Conservation (phyloP, 2,329 filamentous ascomycete genomes). For the Clonostachys rhizophaga region DNA sequence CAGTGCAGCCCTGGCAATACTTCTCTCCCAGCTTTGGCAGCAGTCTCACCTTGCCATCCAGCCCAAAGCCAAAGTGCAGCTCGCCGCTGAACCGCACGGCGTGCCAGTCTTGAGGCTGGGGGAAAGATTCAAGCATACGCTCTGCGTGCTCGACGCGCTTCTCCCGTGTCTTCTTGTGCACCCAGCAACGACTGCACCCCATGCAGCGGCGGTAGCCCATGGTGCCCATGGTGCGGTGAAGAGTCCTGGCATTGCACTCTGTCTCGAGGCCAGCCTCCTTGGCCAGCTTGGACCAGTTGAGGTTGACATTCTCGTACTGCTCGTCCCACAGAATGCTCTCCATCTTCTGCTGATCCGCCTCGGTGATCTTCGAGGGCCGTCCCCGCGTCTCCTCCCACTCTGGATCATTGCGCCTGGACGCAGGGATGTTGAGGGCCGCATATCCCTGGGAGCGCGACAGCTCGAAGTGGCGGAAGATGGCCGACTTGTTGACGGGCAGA, state of each 20-base stretch:
- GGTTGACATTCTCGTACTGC: conserved; percentile 17
- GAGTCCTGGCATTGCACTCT: conserved; percentile 23
- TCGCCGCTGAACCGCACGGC: conserved; percentile 26
- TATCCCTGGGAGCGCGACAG: conserved; percentile 30
- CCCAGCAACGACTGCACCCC: conserved; percentile 17
- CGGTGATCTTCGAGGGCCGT: conserved; percentile 24
- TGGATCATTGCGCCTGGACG: conserved; percentile 25
- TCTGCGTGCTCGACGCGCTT: conserved; percentile 24
- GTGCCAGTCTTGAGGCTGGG: conserved; percentile 22
- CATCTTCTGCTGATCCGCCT: conserved; percentile 27
- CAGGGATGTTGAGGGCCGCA: conserved; percentile 22
- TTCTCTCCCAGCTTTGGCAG: conserved; percentile 25
- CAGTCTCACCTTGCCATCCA: conserved; percentile 26
- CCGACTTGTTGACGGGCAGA: conserved; percentile 29
- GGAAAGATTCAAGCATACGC: conserved; percentile 22
- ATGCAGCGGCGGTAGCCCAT: conserved; percentile 26
- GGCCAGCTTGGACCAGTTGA: conserved; percentile 26
- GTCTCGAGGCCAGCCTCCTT: conserved; percentile 23
- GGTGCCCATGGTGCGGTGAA: conserved; percentile 30
- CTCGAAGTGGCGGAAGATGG: conserved; percentile 31
- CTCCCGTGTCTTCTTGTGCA: conserved; percentile 22
- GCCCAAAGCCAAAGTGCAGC: conserved; percentile 30
- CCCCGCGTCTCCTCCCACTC: conserved; percentile 31
- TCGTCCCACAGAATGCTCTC: conserved; percentile 29
- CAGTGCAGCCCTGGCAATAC: conserved; percentile 18